Evolutionary conservation across 1,139 yeast species (phyloP), one percentile per base, ranked within the genome.

Genomic region (Kurtzmaniella quercitrusa): DNA sequence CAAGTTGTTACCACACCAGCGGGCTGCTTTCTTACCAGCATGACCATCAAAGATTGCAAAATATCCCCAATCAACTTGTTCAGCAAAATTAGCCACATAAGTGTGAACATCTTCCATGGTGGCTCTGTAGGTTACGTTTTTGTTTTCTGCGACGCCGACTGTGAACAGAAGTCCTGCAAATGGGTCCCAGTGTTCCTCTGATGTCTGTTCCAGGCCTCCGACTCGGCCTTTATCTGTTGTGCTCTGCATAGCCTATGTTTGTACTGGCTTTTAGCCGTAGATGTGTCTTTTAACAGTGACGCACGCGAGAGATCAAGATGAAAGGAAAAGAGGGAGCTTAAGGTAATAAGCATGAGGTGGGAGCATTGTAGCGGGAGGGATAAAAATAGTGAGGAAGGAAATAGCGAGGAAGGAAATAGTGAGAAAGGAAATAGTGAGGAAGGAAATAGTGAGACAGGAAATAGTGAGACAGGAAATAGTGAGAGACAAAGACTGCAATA

Each of bases 61-160:
- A 60, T 88, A 93, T 2, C 97, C 98, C 84, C 96, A 87, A 60
- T 91, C 98, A 17, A 84, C 74, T 43, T 86, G 65, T 53, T 88
- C 95, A 22, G 93, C 94, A 67, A 86, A 93, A 65, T 93, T 89
- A 53, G 95, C 93, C 37, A 89, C 89, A 57, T 86, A 88, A 0
- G 95, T 87, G 60, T 93, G 98, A 9, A 94, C 95, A 61, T 93
- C 99, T 60, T 93, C 99, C 99, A 93, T 93, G 38, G 89, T 82
- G 45, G 86, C 78, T 46, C 98, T 74, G 59, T 83, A 91, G 48
- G 86, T 80, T 20, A 80, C 65, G 62, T 93, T 93, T 52, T 83
- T 82, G 61, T 88, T 93, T 55, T 89, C 97, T 11, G 95, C 82
- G 14, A 91, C 96, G 1, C 97, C 97, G 3, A 88, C 96, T 43